Base-by-base conservation (phyloP, 1,139 yeast genomes). In the Sporopachydermia cereana region DNA sequence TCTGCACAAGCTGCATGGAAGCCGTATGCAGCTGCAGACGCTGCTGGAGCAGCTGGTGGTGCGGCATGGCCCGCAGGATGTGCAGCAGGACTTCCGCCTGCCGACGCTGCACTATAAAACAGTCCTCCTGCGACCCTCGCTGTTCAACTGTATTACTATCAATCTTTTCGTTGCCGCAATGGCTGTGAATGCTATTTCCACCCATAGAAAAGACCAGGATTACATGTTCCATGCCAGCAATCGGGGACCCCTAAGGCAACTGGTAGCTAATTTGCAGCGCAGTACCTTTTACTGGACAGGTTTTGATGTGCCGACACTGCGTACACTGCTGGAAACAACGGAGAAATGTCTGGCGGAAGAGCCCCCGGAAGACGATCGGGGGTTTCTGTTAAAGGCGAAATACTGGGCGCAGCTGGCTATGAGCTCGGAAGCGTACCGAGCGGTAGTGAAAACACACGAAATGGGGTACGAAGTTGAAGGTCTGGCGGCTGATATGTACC, bases 271-370 rank as follows among this genome's bases (percentile, higher is more conserved):
- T 53, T 57, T 80, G 41, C 84, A 77, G 56, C 66, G 80, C 48
- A 78, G 84, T 1, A 77, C 88, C 0, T 79, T 80, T 54, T 78
- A 77, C 53, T 81, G 88, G 88, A 77, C 85, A 2, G 86, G 86
- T 0, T 80, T 80, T 53, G 68, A 78, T 24, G 64, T 77, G 14
- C 74, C 74, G 43, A 68, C 72, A 21, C 45, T 53, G 18, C 41
- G 43, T 24, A 41, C 41, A 14, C 62, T 79, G 54, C 57, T 74
- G 2, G 61, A 64, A 36, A 71, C 79, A 29, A 71, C 80, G 46
- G 61, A 66, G 31, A 59, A 62, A n/a, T 68, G 77, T 1, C 53
- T 77, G 45, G 58, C 67, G 43, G 66, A 71, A 48, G 59, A 63
- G 41, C 76, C 73, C 52, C 49, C 58, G 2, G 49, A 46, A 0